A percentile compares a stretch with the other conserved stretches of the same genome.
Conservation (phyloP, 2,329 filamentous ascomycete species). For the Plectosphaerella cucumerina region DNA sequence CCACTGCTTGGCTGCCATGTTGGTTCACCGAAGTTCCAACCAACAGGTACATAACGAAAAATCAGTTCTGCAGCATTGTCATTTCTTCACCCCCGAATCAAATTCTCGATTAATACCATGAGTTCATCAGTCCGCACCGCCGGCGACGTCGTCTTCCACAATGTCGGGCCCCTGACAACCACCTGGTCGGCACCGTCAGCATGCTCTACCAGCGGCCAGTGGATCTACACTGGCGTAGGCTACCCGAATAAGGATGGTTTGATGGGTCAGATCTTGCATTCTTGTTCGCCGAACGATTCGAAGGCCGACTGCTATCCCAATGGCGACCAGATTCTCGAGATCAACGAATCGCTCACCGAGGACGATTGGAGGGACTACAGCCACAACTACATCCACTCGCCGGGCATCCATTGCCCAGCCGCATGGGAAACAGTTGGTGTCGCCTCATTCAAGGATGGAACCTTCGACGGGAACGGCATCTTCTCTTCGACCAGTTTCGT, state of each 20-base stretch:
- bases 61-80: no score
- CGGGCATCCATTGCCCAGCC: background rate
- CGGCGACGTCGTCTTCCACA: background rate
- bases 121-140: no score
- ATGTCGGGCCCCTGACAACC: constrained; percentile 1
- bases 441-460: background rate
- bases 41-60: no score
- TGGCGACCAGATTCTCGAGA: background rate
- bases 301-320: background rate
- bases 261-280: no score
- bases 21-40: no score
- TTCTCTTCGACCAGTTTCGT: background rate
- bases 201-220: background rate
- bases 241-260: no score
- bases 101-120: no score
- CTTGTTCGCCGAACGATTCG: background rate
- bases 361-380: no score
- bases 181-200: background rate
- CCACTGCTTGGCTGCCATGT: no score
- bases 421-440: background rate
- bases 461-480: background rate
- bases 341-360: background rate
- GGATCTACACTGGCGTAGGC: no score
- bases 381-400: background rate
- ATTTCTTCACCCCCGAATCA: no score